A percentile compares a stretch with the other conserved stretches of the same genome.
Evolutionary conservation across 1,284 basidiomycete species (phyloP).

Genomic region (Singerocomus rubriflavus): DNA sequence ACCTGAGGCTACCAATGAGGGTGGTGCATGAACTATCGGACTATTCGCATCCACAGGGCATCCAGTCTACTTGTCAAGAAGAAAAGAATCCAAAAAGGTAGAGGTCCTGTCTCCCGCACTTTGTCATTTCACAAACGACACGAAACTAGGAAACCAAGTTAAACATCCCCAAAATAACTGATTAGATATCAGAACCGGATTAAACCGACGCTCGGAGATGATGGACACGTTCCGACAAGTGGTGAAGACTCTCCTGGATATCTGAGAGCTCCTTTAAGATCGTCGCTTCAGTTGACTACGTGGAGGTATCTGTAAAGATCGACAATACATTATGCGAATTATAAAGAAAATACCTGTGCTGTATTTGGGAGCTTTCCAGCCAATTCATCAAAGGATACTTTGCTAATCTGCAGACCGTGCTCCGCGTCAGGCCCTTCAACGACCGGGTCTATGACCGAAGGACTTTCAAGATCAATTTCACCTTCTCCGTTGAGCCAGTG

Average conservation of each 20-base stretch:
- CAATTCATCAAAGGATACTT: slow-evolving; percentile 72
- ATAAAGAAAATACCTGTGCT: slow-evolving; percentile 49
- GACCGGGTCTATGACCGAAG: slow-evolving; percentile 54
- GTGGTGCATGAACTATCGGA: slow-evolving; percentile 7
- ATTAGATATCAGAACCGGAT: background rate
- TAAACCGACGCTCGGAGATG: slow-evolving; percentile 19
- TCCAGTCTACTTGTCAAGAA: background rate
- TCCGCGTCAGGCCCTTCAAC: slow-evolving; percentile 58
- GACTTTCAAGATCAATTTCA: slow-evolving; percentile 64
- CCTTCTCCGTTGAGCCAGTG: slow-evolving; percentile 64
- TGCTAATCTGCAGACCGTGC: slow-evolving; percentile 64
- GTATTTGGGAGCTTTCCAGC: slow-evolving; percentile 77
- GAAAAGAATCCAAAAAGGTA: background rate
- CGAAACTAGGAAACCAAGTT: background rate
- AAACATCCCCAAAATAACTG: background rate
- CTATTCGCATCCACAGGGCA: background rate
- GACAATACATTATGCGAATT: slow-evolving; percentile 4
- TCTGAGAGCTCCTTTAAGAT: slow-evolving; percentile 64
- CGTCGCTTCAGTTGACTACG: slow-evolving; percentile 67
- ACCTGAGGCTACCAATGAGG: slow-evolving; percentile 15
- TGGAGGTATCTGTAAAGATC: background rate
- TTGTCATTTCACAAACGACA: slow-evolving; percentile 1
- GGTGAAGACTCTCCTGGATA: slow-evolving; percentile 56
- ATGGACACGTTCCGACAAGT: slow-evolving; percentile 52
- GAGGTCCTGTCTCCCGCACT: background rate